These are phyloP conservation scores for Solanum bukasovii DNA, from an alignment of 257 asterid genomes.

Conservation along the genomic window DNA sequence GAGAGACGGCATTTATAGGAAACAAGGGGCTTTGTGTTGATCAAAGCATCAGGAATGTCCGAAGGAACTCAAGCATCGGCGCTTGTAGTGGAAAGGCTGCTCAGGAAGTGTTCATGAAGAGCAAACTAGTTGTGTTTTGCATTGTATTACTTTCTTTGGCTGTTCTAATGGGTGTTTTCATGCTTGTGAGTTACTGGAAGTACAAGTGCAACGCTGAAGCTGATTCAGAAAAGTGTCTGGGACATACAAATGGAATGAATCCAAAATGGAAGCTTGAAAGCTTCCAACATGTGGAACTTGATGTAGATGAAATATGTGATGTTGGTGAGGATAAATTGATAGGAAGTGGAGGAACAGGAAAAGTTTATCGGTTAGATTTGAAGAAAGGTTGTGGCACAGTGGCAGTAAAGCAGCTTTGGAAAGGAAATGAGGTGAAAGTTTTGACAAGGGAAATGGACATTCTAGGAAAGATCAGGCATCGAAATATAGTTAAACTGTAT, in stretches of 20 bases:
- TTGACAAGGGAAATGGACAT: not conserved
- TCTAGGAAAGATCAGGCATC: not conserved
- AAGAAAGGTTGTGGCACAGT: not conserved
- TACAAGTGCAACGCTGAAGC: not conserved
- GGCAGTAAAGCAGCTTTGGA: not conserved
- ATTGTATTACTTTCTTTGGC: not conserved
- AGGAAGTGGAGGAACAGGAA: not conserved
- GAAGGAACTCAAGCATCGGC: not conserved
- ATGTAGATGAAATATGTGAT: not conserved
- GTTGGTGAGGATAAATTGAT: not conserved
- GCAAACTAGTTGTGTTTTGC: not conserved
- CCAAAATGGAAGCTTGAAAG: not conserved
- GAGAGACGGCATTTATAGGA: conserved; percentile 6
- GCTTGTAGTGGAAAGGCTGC: not conserved
- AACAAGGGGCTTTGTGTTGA: conserved; percentile 8
- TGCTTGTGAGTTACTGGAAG: not conserved
- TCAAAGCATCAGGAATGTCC: not conserved
- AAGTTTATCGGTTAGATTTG: not conserved
- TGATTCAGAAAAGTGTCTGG: not conserved
- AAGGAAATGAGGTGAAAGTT: not conserved
- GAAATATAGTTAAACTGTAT: not conserved
- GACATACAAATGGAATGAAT: not conserved
- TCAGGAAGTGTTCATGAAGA: not conserved
- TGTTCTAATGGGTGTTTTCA: not conserved
- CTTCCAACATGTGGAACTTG: not conserved